phyloP scores from a whole-genome alignment of 352 stramenopile species.

The Halophytophthora batemanensis region DNA sequence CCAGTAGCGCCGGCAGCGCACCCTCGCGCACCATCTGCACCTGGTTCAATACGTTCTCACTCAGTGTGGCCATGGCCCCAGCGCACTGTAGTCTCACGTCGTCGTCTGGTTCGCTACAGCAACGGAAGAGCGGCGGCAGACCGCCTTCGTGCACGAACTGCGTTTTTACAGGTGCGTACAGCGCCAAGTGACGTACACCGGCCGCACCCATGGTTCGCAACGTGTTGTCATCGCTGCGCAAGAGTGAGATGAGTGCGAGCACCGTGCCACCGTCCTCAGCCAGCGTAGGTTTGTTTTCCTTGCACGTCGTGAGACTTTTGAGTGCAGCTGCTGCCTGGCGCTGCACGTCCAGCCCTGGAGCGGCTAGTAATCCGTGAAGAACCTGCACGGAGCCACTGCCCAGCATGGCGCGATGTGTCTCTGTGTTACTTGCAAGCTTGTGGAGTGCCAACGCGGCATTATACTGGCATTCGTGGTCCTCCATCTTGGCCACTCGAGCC shows the following conservation, averaged over 20 bases:
- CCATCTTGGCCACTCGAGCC: conserved; percentile 83
- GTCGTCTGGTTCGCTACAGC: conserved; percentile 56
- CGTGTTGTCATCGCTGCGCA: conserved; percentile 69
- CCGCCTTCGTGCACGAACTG: conserved; percentile 69
- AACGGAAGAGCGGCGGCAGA: conserved; percentile 58
- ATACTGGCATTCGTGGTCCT: conserved; percentile 91
- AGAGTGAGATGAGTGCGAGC: conserved; percentile 76
- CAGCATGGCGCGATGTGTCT: conserved; percentile 69
- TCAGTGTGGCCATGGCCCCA: conserved; percentile 88
- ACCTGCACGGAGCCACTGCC: conserved; percentile 53
- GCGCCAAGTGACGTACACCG: conserved; percentile 85
- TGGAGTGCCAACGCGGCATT: conserved; percentile 87
- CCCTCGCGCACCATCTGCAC: conserved; percentile 78
- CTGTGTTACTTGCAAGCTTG: conserved; percentile 80
- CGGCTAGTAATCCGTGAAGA: conserved; percentile 74
- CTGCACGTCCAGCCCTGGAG: conserved; percentile 70
- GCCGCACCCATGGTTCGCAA: conserved; percentile 88
- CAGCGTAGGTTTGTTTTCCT: conserved; percentile 89
- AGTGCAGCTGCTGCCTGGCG: conserved; percentile 90
- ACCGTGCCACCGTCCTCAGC: conserved; percentile 83
- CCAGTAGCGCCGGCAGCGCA: conserved; percentile 70
- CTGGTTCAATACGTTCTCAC: conserved; percentile 92
- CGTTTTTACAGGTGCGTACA: conserved; percentile 69
- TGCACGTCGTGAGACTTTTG: conserved; percentile 89
- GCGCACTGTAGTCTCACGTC: conserved; percentile 89